These are phyloP conservation scores for Gynostemma pentaphyllum DNA, from an alignment of 306 rosid species.

Conservation along the genomic window DNA sequence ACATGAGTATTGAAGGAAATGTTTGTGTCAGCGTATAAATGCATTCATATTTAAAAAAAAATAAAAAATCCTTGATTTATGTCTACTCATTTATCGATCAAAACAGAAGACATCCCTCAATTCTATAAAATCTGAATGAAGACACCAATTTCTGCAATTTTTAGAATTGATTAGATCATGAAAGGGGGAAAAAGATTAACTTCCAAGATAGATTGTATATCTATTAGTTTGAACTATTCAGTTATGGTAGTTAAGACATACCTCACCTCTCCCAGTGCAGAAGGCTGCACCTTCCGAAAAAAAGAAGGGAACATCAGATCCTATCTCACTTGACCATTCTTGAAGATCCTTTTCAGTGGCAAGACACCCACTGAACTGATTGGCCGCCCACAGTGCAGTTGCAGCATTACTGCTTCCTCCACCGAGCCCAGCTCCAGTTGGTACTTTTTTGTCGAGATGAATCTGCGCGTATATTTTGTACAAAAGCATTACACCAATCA, in stretches of 20 bases:
- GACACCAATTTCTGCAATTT: not conserved
- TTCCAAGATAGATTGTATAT: not conserved
- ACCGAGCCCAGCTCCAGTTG: slow-evolving; percentile 98
- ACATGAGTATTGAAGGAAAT: not conserved
- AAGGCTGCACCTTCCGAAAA: slow-evolving; percentile 93
- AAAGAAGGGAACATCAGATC: slow-evolving; percentile 96
- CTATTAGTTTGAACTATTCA: not conserved
- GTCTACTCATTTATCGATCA: not conserved
- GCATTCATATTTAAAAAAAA: not conserved
- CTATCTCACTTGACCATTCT: slow-evolving; percentile 97
- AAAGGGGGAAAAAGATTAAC: not conserved
- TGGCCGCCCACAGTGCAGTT: slow-evolving; percentile 96
- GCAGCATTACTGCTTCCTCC: slow-evolving; percentile 99
- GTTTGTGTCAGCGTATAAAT: not conserved
- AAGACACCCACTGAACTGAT: slow-evolving; percentile 66
- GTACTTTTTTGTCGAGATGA: slow-evolving; percentile 88
- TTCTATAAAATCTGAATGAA: slow-evolving; percentile 5
- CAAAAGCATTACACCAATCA: slow-evolving; percentile 3
- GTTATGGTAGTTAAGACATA: slow-evolving; percentile 21
- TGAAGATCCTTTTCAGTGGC: slow-evolving; percentile 86
- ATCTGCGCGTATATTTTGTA: slow-evolving; percentile 40
- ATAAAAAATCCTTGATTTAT: not conserved
- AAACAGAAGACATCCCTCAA: not conserved
- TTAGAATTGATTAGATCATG: not conserved
- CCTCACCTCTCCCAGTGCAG: slow-evolving; percentile 98